Percentiles rank a stretch among this genome's conserved stretches.
Conservation (phyloP, 495 filamentous ascomycete species). For the Endocarpon pusillum region DNA sequence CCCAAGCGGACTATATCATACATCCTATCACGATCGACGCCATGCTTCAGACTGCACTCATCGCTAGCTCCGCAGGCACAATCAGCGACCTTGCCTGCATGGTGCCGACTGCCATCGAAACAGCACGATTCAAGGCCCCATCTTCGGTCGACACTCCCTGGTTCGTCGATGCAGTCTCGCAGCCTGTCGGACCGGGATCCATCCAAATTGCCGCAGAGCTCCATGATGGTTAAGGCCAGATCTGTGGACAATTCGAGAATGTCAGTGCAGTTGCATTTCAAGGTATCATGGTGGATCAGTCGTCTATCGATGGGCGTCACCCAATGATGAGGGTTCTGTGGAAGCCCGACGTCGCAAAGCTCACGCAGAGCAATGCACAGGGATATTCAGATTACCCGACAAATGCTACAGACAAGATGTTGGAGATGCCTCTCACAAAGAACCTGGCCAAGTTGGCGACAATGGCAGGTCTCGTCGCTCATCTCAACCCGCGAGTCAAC, state of each 20-base stretch:
- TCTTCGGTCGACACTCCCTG: neutral
- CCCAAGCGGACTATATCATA: slow-evolving; percentile 20
- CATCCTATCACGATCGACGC: slow-evolving; percentile 23
- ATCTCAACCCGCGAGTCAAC: slow-evolving; percentile 11
- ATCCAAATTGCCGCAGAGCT: slow-evolving; percentile 1
- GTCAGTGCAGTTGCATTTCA: no score
- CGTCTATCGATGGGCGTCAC: no score
- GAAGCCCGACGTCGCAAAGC: slow-evolving; percentile 18
- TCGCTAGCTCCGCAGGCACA: slow-evolving; percentile 13
- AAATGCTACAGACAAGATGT: neutral
- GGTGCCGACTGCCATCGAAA: slow-evolving; percentile 5
- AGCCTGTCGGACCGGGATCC: neutral
- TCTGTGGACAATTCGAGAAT: no score
- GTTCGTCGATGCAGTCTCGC: slow-evolving; percentile 1
- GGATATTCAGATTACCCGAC: neutral
- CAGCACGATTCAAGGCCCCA: slow-evolving; percentile 2
- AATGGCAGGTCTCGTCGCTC: slow-evolving; percentile 10
- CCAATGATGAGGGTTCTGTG: slow-evolving; percentile 14
- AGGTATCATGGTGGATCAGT: no score
- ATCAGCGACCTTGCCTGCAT: slow-evolving; percentile 1
- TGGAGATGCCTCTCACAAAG: slow-evolving; percentile 1
- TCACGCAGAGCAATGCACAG: neutral
- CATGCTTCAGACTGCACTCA: slow-evolving; percentile 19
- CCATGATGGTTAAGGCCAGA: no score
- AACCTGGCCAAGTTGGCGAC: neutral